A percentile compares a stretch with the other conserved stretches of the same genome.
phyloP scores from a whole-genome alignment of 2,329 filamentous ascomycete genomes.

The Plenodomus biglobosus region DNA sequence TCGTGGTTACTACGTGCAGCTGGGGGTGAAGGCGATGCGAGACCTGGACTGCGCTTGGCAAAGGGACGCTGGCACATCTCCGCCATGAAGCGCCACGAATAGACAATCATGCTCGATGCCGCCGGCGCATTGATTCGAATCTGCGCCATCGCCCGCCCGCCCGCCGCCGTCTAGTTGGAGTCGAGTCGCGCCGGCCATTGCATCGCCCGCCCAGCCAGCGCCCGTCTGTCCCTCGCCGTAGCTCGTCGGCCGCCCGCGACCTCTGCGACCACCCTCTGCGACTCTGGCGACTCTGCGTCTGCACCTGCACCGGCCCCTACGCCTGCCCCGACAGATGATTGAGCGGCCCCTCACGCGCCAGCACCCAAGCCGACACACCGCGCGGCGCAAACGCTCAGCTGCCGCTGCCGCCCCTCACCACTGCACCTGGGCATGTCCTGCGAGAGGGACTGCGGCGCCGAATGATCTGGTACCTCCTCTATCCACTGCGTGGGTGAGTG shows the following conservation, averaged over 20 bases:
- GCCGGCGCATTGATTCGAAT: constrained; percentile 19
- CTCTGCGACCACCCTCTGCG: too few relatives aligned
- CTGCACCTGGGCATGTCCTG: constrained; percentile 27
- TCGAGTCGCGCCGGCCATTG: constrained; percentile 2
- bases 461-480: constrained; percentile 78
- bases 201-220: background rate
- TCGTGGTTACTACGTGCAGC: constrained; percentile 8
- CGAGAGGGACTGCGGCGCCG: constrained; percentile 25
- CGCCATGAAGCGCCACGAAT: constrained; percentile 28
- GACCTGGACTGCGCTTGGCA: constrained; percentile 17
- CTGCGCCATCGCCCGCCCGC: constrained; percentile 17
- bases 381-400: constrained; percentile 31
- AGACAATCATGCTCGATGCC: constrained; percentile 26
- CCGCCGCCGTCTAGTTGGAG: constrained; percentile 1
- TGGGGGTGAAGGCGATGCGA: constrained; percentile 6
- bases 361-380: constrained; percentile 24
- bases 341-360: constrained; percentile 24
- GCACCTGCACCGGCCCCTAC: background rate
- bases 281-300: too few relatives aligned
- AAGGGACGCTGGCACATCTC: constrained; percentile 13
- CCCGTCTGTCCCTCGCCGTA: too few relatives aligned
- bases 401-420: constrained; percentile 14
- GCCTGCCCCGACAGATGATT: constrained; percentile 28
- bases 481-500: constrained; percentile 72
- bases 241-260: too few relatives aligned